Evolutionary conservation across 805 yeast genomes (phyloP), one percentile per base, ranked within the genome.

Genomic region (Yarrowia sp.): DNA sequence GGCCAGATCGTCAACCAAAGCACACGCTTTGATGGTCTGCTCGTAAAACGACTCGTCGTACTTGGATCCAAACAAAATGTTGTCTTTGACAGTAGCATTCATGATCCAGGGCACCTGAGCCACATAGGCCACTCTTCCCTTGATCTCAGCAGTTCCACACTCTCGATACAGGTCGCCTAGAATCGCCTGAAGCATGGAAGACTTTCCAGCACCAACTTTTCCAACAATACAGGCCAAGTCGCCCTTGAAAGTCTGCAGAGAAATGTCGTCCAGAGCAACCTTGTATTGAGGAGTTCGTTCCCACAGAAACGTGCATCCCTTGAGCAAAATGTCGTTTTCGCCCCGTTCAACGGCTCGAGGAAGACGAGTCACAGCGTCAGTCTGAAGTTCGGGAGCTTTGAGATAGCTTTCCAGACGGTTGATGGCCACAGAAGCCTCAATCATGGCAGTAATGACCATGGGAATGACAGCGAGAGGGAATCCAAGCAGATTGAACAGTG

Each of bases 381-480:
- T 74, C 75, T 95, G 98, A 65, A 95, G 79, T 74, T 95, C 98
- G 19, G 75, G 75, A 67, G 89, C 81, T 12, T 83, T 80, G 69
- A 95, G 80, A 76, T 89, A 95, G 38, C 82, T 81, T 3, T 86
- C 82, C 69, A 95, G 82, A 81, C 99, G 79, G 38, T 66, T 67
- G 30, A 75, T 66, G 11, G 82, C 79, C 4, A 79, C 82, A 66
- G 90, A 89, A 2, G 98, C 91, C 75, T 95, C 99, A 67, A 96
- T 87, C 58, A 91, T 77, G 51, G 89, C 81, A 17, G 96, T 87
- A 67, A 95, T 85, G 16, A 93, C 92, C 84, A 86, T 89, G 46
- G 99, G 99, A 68, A 95, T 82, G 41, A 91, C 90, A 11, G 96
- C 92, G 68, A 95, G 81, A 49, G 99, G 99, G 84, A 95, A 95